phyloP scores from a whole-genome alignment of 305 asterid species.

The Rubia balearica region DNA sequence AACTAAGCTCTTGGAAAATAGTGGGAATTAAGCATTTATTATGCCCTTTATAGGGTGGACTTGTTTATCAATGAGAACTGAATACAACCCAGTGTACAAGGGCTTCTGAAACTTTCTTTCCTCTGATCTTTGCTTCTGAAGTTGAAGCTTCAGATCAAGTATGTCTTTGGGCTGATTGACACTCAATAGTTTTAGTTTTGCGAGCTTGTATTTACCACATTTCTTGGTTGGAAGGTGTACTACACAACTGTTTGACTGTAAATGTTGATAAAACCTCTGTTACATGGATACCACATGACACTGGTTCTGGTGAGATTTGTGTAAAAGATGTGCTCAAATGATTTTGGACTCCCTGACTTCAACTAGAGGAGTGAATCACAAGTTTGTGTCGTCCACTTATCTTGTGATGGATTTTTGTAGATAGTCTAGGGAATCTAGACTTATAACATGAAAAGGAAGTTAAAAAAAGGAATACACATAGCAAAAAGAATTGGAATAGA shows the following conservation, averaged over 20 bases:
- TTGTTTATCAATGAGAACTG: not conserved
- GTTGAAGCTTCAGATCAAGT: not conserved
- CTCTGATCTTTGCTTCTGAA: not conserved
- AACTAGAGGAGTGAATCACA: not conserved
- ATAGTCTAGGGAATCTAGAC: not conserved
- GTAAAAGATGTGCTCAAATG: not conserved
- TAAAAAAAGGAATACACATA: not conserved
- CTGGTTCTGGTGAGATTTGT: not conserved
- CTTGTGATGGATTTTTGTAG: not conserved
- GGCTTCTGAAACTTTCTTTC: not conserved
- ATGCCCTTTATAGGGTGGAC: not conserved
- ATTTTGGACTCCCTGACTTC: not conserved
- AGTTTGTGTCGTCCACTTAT: not conserved
- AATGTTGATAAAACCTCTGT: not conserved
- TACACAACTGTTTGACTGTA: not conserved
- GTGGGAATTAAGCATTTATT: not conserved
- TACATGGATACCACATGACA: not conserved
- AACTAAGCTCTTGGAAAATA: not conserved
- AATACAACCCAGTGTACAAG: not conserved
- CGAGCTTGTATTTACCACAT: not conserved
- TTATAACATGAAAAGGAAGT: not conserved
- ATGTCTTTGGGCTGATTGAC: not conserved
- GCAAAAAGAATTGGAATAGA: not conserved
- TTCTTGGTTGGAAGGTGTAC: not conserved
- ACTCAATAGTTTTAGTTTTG: not conserved